Conservation (phyloP, 805 yeast genomes). For the Kuraishia hungarica region DNA sequence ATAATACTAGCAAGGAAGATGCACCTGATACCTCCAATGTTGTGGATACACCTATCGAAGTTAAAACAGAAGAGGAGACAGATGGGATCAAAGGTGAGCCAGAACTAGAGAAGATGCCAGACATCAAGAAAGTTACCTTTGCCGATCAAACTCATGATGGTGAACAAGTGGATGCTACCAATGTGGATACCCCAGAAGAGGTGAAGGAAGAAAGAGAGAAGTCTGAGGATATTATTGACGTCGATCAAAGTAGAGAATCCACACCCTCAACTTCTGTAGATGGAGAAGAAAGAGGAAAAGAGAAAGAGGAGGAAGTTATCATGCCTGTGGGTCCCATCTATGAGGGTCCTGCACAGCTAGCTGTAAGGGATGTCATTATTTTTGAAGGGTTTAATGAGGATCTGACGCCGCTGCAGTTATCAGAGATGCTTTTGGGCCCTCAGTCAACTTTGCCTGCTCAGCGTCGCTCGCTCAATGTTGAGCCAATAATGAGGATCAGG, state of each 20-base stretch:
- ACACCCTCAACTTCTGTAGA: background rate
- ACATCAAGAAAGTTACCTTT: conserved; percentile 9
- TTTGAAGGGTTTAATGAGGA: conserved; percentile 40
- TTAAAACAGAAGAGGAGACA: conserved; percentile 8
- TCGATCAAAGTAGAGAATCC: background rate
- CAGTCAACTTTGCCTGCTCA: conserved; percentile 45
- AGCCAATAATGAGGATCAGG: conserved; percentile 28
- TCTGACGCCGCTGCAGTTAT: conserved; percentile 20
- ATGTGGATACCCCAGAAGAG: conserved; percentile 4
- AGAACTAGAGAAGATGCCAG: background rate
- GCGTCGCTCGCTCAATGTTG: conserved; percentile 45
- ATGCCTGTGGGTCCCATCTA: conserved; percentile 16
- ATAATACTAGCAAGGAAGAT: background rate
- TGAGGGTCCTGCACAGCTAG: conserved; percentile 65
- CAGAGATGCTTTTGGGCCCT: conserved; percentile 47
- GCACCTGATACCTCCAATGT: background rate
- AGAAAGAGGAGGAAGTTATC: conserved; percentile 3
- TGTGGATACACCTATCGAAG: background rate
- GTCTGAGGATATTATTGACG: background rate
- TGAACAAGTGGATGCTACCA: no score
- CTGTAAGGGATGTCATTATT: conserved; percentile 45
- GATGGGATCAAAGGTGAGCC: background rate
- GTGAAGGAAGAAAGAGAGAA: conserved; percentile 3
- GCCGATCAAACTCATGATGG: conserved; percentile 8
- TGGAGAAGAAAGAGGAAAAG: conserved; percentile 1